A percentile compares a stretch with the other conserved stretches of the same genome.
These are phyloP conservation scores for Arabidopsis suecica DNA, from an alignment of 345 rosid species.

Conservation along the genomic window DNA sequence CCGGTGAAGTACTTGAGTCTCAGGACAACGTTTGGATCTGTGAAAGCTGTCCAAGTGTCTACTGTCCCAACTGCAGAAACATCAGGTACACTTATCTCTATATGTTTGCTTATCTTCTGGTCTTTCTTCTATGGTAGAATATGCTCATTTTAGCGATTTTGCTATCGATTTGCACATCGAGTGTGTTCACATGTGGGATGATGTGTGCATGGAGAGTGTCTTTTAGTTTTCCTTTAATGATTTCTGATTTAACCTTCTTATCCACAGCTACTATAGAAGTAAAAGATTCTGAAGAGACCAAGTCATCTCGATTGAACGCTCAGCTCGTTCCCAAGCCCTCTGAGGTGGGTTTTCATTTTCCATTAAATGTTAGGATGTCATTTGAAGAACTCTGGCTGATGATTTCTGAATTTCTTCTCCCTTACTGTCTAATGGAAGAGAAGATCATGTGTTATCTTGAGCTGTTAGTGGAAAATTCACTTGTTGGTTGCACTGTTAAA, in stretches of 20 bases:
- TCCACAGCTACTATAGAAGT: conserved; percentile 42
- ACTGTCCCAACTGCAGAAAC: conserved; percentile 36
- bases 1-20: conserved; percentile 34
- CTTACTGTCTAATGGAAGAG: conserved; percentile 1
- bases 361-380: background rate
- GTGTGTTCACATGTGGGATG: background rate
- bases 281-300: conserved; percentile 44
- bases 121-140: conserved; percentile 1
- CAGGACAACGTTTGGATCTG: conserved; percentile 24
- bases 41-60: conserved; percentile 41
- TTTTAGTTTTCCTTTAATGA: background rate
- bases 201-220: conserved; percentile 11
- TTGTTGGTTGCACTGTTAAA: background rate
- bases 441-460: conserved; percentile 6
- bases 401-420: background rate
- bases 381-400: background rate
- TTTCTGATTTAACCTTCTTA: conserved; percentile 12
- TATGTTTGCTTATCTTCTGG: background rate
- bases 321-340: conserved; percentile 62
- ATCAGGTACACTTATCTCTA: conserved; percentile 33
- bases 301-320: conserved; percentile 52
- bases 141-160: background rate
- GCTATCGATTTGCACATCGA: background rate
- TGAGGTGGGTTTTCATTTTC: conserved; percentile 57
- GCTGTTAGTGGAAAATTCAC: conserved; percentile 5